These are phyloP conservation scores for Rhizophagus sp. DNA, from an alignment of 192 early-diverging fungal species.

Conservation along the genomic window DNA sequence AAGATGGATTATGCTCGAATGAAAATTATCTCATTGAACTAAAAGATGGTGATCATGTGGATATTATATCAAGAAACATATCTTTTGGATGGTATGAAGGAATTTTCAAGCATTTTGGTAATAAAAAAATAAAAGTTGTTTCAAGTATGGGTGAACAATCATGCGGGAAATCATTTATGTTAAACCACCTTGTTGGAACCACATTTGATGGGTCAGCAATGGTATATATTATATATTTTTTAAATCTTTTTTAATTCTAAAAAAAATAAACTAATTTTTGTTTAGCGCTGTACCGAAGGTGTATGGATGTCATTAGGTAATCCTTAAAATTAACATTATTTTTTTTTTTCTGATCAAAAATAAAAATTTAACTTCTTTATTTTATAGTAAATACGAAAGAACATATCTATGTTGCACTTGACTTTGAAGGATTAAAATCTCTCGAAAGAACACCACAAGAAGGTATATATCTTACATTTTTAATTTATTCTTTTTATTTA, in stretches of 20 bases:
- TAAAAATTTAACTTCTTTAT: too few species aligned
- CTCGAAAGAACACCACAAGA: slow-evolving; percentile 32
- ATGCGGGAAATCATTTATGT: slow-evolving; percentile 27
- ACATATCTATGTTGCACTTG: slow-evolving; percentile 28
- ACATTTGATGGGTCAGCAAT: slow-evolving; percentile 28
- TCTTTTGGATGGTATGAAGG: slow-evolving; percentile 27
- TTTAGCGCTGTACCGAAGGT: slow-evolving; percentile 35
- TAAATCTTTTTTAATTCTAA: too few species aligned
- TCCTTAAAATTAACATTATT: too few species aligned
- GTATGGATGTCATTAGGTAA: slow-evolving; percentile 30
- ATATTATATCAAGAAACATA: neutral
- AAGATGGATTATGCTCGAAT: slow-evolving; percentile 21
- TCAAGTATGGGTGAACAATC: slow-evolving; percentile 34
- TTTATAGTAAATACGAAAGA: too few species aligned
- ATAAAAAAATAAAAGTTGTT: slow-evolving; percentile 25
- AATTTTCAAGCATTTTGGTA: slow-evolving; percentile 24
- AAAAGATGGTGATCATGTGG: neutral
- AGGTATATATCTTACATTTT: neutral
- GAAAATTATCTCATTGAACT: neutral
- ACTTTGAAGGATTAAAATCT: slow-evolving; percentile 27
- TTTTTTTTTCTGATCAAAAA: too few species aligned
- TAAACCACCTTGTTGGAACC: slow-evolving; percentile 26
- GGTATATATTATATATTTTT: too few species aligned
- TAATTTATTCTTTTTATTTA: neutral
- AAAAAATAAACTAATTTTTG: too few species aligned